Base-by-base conservation (phyloP, 140 eudicot species). In the Artemisia princeps region DNA sequence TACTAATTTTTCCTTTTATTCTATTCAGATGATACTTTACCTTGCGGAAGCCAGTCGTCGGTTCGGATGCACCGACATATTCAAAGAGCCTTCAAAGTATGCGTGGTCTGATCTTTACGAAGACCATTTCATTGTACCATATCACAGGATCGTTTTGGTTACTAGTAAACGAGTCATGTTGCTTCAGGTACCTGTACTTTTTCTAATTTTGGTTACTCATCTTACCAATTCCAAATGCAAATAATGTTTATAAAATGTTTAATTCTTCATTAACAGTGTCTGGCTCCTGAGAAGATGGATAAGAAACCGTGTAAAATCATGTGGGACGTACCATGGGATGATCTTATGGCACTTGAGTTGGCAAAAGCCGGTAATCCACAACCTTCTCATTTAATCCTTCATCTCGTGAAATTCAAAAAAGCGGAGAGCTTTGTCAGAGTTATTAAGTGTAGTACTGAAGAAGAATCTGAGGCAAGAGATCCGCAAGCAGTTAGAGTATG, bases 241-340 rank as follows among this genome's bases (percentile, higher is more conserved):
- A 49, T 65, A 45, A 46, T 15, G 24, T 19, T 65, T 57, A 44
- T 58, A 28, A 13, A 2, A 23, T 58, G 23, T 7, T 46, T 56
- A 61, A 45, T 77, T 65, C 59, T 64, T 63, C 60, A 37, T 79
- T 30, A 37, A 64, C 71, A 90, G 99, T 88, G 90, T 76, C 64
- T 80, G 69, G 75, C 86, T 67, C 94, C 84, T n/a, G 86, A 88
- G 65, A 84, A 74, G 78, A 83, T 92, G 90, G 99, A 86, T 68
- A 86, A 74, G 70, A 88, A 75, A 69, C 99, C 99, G 40, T 87
- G 96, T 86, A 92, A 92, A 81, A 92, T 92, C 68, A 71, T 86
- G 91, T 92, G 99, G 99, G 99, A 92, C 54, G 95, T 88, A n/a
- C 82, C 94, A 17, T 92, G 99, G 99, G 96, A 88, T 65, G 99